Base-by-base conservation (phyloP, 441 rosid genomes). In the Oxalis stricta region DNA sequence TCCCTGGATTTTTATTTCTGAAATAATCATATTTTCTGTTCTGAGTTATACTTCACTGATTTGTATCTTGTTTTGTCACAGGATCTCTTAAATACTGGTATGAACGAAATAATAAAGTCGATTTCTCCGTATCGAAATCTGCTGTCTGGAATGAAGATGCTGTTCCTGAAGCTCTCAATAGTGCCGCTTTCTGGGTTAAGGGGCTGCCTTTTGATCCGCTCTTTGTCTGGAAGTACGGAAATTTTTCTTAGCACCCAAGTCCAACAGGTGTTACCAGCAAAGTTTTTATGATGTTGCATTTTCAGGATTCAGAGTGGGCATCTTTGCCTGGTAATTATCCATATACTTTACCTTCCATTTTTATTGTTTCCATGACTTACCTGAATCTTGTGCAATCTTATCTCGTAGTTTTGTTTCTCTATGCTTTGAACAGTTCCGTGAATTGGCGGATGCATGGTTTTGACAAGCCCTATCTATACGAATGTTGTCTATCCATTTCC, bases 381-480 rank as follows among this genome's bases (percentile, higher is more conserved):
- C n/a, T n/a, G n/a, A n/a, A n/a, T n/a, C 19, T 46, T 7, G 13
- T 3, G 14, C 35, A 33, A 41, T 24, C 14, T 44, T 52, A 19
- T 33, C 43, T 58, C 42, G 61, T 38, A 48, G 32, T 42, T 66
- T 35, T 41, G 23, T 40, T 24, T 53, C 44, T 52, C 51, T 12
- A 20, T 68, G 38, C 44, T 56, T 65, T 69, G 62, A 54, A 38
- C 85, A 91, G 99, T 91, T 70, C 99, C 99, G 64, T 91, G 34
- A 91, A 86, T 53, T 92, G 99, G 96, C 88, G 86, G 73, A 56
- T 75, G 75, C 94, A 92, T 74, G 99, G 95, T 56, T 92, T 72
- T 69, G 96, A 92, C 65, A 69, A 68, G 24, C n/a, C 99, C 99
- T 33, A 84, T 86, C 44, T 92, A 84, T 65, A 87, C 96, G 7